phyloP scores from a whole-genome alignment of 345 rosid species.

The Nephelium lappaceum region DNA sequence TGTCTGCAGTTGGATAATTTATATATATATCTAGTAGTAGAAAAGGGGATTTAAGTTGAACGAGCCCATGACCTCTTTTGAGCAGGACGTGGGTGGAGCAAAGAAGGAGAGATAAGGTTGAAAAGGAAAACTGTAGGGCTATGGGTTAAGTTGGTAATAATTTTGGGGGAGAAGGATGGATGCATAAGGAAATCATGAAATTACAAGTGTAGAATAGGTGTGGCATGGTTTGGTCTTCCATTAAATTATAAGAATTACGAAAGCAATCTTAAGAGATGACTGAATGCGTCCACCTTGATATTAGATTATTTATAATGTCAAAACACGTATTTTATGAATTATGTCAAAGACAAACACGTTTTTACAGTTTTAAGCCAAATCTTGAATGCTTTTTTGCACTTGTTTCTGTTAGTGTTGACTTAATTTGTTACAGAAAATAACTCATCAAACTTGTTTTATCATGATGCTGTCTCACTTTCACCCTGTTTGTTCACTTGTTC shows the following conservation, averaged over 20 bases:
- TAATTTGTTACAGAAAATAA: not conserved
- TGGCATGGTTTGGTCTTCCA: too few relatives aligned
- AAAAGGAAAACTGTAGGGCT: too few relatives aligned
- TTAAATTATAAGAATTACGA: too few relatives aligned
- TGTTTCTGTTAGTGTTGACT: not conserved
- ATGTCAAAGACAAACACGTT: too few relatives aligned
- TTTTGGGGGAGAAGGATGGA: not conserved
- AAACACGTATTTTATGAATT: too few relatives aligned
- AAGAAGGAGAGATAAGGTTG: too few relatives aligned
- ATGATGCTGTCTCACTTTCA: not conserved
- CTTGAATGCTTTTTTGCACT: not conserved
- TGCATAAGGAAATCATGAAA: not conserved
- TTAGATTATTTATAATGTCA: too few relatives aligned
- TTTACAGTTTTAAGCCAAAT: not conserved
- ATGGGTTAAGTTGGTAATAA: too few relatives aligned
- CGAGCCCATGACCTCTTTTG: not conserved
- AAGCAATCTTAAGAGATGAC: too few relatives aligned
- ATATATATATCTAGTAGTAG: not conserved
- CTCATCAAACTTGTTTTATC: not conserved
- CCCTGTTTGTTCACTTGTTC: constrained; percentile 14
- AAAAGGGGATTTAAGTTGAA: not conserved
- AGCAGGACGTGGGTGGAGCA: not conserved
- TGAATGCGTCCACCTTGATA: too few relatives aligned
- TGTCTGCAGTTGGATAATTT: not conserved
- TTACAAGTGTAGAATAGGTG: too few relatives aligned